Conservation (phyloP, 1,284 basidiomycete species). For the Ustilago cynodontis region DNA sequence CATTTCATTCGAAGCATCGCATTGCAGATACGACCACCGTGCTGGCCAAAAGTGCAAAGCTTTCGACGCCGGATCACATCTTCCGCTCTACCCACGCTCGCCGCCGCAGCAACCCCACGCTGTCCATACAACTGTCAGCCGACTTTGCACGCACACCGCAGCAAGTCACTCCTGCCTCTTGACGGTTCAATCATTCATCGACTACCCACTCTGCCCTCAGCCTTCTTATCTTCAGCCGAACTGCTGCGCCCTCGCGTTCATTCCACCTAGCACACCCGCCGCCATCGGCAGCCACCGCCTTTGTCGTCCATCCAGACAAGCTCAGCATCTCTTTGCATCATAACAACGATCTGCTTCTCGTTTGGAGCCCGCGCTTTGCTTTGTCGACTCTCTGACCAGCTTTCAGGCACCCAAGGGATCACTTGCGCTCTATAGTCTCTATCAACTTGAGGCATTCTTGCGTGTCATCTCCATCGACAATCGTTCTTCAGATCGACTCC, state of each 20-base stretch:
- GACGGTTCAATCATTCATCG: background rate
- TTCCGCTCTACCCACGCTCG: conserved; percentile 24
- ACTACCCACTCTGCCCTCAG: conserved; percentile 2
- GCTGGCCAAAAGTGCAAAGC: conserved; percentile 1
- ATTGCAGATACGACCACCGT: background rate
- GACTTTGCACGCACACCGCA: background rate
- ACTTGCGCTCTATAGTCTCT: background rate
- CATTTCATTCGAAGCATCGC: conserved; percentile 1
- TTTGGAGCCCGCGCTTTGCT: background rate
- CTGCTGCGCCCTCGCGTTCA: conserved; percentile 3
- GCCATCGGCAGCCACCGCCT: background rate
- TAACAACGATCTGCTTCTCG: background rate
- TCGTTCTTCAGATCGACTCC: conserved; percentile 1
- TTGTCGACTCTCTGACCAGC: background rate
- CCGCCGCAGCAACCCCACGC: conserved; percentile 1
- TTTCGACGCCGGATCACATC: conserved; percentile 6
- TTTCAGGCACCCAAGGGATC: background rate
- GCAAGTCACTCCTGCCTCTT: background rate
- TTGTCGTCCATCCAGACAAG: background rate
- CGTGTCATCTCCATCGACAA: background rate
- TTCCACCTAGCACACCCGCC: conserved; percentile 7
- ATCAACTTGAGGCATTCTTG: background rate
- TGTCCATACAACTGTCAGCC: background rate
- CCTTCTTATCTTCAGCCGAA: background rate
- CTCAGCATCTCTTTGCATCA: background rate